Conservation (phyloP, 768 basidiomycete genomes). For the Tricholoma hemisulphureum region DNA sequence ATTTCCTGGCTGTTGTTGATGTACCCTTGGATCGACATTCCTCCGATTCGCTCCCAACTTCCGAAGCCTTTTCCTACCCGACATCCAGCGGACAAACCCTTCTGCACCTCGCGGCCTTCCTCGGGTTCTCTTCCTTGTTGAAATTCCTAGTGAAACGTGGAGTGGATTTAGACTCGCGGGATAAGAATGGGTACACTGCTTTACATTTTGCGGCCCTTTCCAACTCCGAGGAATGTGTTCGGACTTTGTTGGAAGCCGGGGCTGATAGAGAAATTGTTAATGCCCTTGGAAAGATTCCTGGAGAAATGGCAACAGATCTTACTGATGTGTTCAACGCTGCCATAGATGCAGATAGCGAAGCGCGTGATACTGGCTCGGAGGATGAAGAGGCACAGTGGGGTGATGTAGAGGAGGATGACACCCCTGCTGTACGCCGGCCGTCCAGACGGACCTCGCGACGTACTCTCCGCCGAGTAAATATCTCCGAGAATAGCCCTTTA, state of each 20-base stretch:
- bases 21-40: constrained; percentile 48
- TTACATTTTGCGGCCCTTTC: constrained; percentile 80
- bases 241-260: constrained; percentile 70
- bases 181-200: constrained; percentile 88
- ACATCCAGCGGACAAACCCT: constrained; percentile 80
- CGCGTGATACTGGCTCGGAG: constrained; percentile 25
- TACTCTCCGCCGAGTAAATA: constrained; percentile 24
- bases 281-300: constrained; percentile 64
- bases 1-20: constrained; percentile 80
- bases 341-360: constrained; percentile 26
- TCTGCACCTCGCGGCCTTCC: constrained; percentile 81
- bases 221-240: constrained; percentile 60
- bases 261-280: constrained; percentile 80
- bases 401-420: constrained; percentile 66
- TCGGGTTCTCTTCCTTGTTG: constrained; percentile 71
- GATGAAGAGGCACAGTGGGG: constrained; percentile 63
- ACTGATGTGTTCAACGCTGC: constrained; percentile 29
- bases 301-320: constrained; percentile 51
- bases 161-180: constrained; percentile 80
- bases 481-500: constrained; percentile 30
- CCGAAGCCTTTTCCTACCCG: constrained; percentile 64
- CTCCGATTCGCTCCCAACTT: constrained; percentile 41
- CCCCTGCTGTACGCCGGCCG: constrained; percentile 33
- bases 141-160: constrained; percentile 68
- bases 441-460: constrained; percentile 36